Evolutionary conservation across 495 filamentous ascomycete genomes (phyloP), one percentile per base, ranked within the genome.

Genomic region (Elaphomyces granulatus): DNA sequence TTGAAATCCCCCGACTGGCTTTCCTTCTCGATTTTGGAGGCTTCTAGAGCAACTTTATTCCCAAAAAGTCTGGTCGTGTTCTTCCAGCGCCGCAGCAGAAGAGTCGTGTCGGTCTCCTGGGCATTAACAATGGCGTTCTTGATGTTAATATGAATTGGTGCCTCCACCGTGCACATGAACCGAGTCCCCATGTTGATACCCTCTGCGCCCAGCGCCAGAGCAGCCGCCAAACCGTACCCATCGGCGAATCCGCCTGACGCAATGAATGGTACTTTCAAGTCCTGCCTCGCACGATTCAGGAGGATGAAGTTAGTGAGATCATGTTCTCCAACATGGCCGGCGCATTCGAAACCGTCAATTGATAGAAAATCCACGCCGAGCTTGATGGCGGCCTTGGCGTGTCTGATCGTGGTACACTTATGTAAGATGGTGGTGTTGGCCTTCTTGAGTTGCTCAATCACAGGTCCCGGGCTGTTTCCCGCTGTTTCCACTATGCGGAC

Each of bases 261-360:
- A 53, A 98, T 94, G 56, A 98, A 98, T 3, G 90, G 90, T 20
- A 87, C 75, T 19, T 71, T 73, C 33, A 98, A 72, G 1, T 76
- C 73, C 63, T 98, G 90, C 15, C 88, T 69, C 26, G 90, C 90
- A 32, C 84, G 72, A 57, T 74, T 78, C 32, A 96, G 70, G 6
- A 98, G 74, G 45, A 98, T 93, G 61, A 96, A 90, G 61, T 98
- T 98, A 46, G 90, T 94, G 60, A 98, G 94, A 52, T 98, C 90
- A 33, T 73, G 72, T 68, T 98, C 90, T 46, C 90, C 90, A 37
- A 98, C 87, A 56, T 88, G 92, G 39, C 90, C 90, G 16, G 86
- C 90, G 60, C 90, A 98, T 60, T 98, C 90, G 49, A 98, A 96
- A 15, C 90, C 90, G 51, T 98, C 90, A 49, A 98, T 96, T 20